Percentiles rank a stretch among this genome's conserved stretches.
Evolutionary conservation across 2,329 filamentous ascomycete genomes (phyloP).

Genomic region (Graphilbum ipis-grandicollis): DNA sequence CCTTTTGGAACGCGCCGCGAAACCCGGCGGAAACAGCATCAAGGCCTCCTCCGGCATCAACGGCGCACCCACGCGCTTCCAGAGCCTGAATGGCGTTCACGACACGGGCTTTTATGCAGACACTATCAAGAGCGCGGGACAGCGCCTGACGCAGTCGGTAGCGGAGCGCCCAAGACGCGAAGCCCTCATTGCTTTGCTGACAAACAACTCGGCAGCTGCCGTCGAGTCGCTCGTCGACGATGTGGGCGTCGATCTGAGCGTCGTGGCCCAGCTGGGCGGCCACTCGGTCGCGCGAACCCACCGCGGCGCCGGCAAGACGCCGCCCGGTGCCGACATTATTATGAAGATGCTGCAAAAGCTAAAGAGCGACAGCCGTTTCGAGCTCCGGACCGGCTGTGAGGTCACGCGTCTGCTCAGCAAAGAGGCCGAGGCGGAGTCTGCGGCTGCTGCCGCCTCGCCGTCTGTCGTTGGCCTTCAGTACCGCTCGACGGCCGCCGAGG

Average conservation of each 20-base stretch:
- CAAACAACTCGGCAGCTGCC: slow-evolving; percentile 91
- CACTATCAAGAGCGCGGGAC: slow-evolving; percentile 38
- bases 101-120: slow-evolving; percentile 33
- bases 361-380: slow-evolving; percentile 25
- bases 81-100: slow-evolving; percentile 18
- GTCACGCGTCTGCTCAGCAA: slow-evolving; percentile 32
- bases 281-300: slow-evolving; percentile 95
- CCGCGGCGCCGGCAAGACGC: slow-evolving; percentile 97
- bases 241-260: slow-evolving; percentile 90
- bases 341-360: slow-evolving; percentile 52
- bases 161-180: slow-evolving; percentile 14
- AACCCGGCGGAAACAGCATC: slow-evolving; percentile 81
- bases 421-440: slow-evolving; percentile 1
- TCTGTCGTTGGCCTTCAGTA: slow-evolving; percentile 72
- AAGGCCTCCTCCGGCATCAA: slow-evolving; percentile 99
- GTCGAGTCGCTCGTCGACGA: slow-evolving; percentile 98
- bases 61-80: slow-evolving; percentile 76
- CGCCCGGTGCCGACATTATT: slow-evolving; percentile 98
- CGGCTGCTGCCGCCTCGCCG: too few relatives aligned
- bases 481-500: slow-evolving; percentile 45
- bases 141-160: slow-evolving; percentile 14
- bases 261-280: slow-evolving; percentile 79
- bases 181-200: slow-evolving; percentile 83
- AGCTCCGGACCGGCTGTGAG: slow-evolving; percentile 30
- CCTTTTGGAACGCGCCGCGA: slow-evolving; percentile 41